A percentile compares a stretch with the other conserved stretches of the same genome.
These are phyloP conservation scores for Salix brachista DNA, from an alignment of 345 rosid genomes.

Conservation along the genomic window DNA sequence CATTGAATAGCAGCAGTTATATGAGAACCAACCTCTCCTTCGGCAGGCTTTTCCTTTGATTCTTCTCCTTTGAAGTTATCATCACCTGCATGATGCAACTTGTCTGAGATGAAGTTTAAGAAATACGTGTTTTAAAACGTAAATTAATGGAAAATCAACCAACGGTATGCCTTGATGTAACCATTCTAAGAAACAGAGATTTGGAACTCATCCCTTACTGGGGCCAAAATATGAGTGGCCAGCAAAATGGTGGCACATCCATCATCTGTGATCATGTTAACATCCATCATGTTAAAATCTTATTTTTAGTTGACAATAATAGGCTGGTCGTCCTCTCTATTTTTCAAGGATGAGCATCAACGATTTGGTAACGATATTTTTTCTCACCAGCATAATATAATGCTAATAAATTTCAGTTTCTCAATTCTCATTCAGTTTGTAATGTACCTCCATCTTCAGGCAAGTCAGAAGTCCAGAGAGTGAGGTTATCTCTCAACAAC, in stretches of 20 bases:
- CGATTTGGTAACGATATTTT: too few species aligned
- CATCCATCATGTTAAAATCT: not conserved
- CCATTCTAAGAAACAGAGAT: not conserved
- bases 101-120: slow-evolving; percentile 1
- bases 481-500: slow-evolving; percentile 95
- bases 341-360: not conserved
- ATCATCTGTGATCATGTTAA: not conserved
- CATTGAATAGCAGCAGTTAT: not conserved
- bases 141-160: not conserved
- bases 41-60: slow-evolving; percentile 53
- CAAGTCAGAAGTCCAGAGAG: slow-evolving; percentile 98
- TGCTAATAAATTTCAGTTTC: not conserved
- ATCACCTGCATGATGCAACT: slow-evolving; percentile 52
- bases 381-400: not conserved
- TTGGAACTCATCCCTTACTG: not conserved
- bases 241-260: not conserved
- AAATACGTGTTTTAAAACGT: not conserved
- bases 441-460: slow-evolving; percentile 92
- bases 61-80: slow-evolving; percentile 70
- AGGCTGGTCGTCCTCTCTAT: not conserved
- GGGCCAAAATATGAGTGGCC: not conserved
- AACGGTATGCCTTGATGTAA: not conserved
- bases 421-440: not conserved
- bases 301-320: too few species aligned
- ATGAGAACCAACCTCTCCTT: slow-evolving; percentile 47